Evolutionary conservation across 2,329 filamentous ascomycete species (phyloP), one percentile per base, ranked within the genome.

Genomic region (Talaromyces pinophilus): DNA sequence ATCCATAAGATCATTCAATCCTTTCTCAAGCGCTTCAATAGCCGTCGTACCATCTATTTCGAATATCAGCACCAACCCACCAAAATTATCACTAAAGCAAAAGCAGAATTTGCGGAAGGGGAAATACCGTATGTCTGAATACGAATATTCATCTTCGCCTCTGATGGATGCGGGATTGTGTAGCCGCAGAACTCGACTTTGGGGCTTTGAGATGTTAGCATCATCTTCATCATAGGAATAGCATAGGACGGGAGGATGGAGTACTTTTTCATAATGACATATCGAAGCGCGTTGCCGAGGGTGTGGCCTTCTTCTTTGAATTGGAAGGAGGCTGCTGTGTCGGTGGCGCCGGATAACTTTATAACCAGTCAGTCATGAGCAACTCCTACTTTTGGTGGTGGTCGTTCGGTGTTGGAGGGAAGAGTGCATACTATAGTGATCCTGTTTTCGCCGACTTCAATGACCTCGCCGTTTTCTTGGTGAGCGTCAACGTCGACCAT

Each of bases 191-290:
- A 97, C 78, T 99, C 95, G 67, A 99, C 95, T 70, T 95, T 88
- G 35, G 95, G 94, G 78, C 94, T 98, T 70, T 63, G 63, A 19
- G 50, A 59, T 17, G 57, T 42, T 59, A 57, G 40, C 65, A 70
- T 48, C 72, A 65, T 5, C 52, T 4, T 25, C 25, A 25, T 25
- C 25, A 25, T 25, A 25, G 25, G 25, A 25, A 25, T 25, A 25
- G 25, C 25, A 25, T 25, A 62, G 35, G 22, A 50, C 35, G 33
- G 54, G 17, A 7, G 62, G 42, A 61, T 22, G 11, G 35, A 57
- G 70, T 83, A 97, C 94, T 99, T 99, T 82, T 98, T 98, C 92
- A 97, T 97, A 74, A 99, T 96, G 69, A 97, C 90, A 77, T 93
- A 98, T 74, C 95, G 87, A 72, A 99, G 82, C 10, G 93, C 92